phyloP scores from a whole-genome alignment of 768 basidiomycete species.

The Mycena capillaripes region DNA sequence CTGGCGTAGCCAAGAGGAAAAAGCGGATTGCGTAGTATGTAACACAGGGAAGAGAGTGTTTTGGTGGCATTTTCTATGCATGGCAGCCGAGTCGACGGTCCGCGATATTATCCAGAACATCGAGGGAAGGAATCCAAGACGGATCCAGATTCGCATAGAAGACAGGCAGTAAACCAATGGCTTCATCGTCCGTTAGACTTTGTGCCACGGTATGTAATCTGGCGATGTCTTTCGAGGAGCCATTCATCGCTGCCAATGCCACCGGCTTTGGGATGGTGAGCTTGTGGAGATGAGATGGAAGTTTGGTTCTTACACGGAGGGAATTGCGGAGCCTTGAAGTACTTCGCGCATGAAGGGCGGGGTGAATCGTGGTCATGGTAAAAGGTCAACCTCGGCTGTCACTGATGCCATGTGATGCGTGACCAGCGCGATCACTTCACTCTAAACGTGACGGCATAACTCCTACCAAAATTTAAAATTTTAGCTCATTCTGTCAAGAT shows the following conservation, averaged over 20 bases:
- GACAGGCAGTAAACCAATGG: constrained; percentile 18
- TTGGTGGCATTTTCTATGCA: constrained; percentile 12
- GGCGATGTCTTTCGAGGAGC: constrained; percentile 10
- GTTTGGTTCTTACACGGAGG: too few species aligned
- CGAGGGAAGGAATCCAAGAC: constrained; percentile 12
- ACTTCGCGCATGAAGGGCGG: constrained; percentile 14
- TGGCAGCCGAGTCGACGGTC: constrained; percentile 6
- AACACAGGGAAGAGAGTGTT: constrained; percentile 1
- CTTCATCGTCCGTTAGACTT: constrained; percentile 21
- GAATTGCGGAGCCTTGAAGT: too few species aligned
- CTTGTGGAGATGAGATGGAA: too few species aligned
- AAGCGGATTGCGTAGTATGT: background rate
- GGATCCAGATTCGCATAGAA: constrained; percentile 24
- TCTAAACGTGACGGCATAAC: too few species aligned
- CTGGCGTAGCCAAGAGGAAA: constrained; percentile 15
- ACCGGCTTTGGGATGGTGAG: too few species aligned
- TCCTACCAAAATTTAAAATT: too few species aligned
- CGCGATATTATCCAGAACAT: constrained; percentile 12
- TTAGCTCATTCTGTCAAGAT: too few species aligned
- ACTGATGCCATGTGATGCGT: constrained; percentile 7
- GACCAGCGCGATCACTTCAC: background rate
- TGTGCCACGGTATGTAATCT: constrained; percentile 8
- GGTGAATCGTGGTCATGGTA: constrained; percentile 16
- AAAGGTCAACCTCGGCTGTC: constrained; percentile 7
- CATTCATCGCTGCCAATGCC: constrained; percentile 27